phyloP scores from a whole-genome alignment of 1,139 yeast species.

The Blastobotrys apis region DNA sequence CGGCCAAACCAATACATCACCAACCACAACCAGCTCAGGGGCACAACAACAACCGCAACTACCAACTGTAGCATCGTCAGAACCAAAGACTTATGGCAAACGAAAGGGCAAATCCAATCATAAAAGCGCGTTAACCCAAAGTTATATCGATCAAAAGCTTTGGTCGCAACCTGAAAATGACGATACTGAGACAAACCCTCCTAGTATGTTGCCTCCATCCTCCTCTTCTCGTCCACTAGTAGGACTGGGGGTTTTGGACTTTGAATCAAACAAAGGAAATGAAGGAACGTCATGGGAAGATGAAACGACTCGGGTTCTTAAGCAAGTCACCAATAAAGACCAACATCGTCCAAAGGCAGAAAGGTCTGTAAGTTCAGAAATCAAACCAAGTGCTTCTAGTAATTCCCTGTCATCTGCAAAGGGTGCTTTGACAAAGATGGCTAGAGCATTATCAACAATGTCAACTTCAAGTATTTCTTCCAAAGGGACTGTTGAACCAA shows the following conservation, averaged over 20 bases:
- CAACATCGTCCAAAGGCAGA: too few relatives aligned
- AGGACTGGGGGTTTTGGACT: slow-evolving; percentile 23
- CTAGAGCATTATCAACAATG: slow-evolving; percentile 23
- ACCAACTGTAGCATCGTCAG: slow-evolving; percentile 5
- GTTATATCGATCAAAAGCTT: slow-evolving; percentile 23
- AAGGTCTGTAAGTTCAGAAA: not conserved
- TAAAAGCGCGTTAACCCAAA: slow-evolving; percentile 23
- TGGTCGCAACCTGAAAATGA: slow-evolving; percentile 22
- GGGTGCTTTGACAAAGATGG: slow-evolving; percentile 18
- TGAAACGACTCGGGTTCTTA: slow-evolving; percentile 23
- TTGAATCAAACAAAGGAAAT: slow-evolving; percentile 21
- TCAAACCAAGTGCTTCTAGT: slow-evolving; percentile 13
- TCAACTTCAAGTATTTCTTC: slow-evolving; percentile 20
- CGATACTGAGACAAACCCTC: not conserved
- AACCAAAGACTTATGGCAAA: slow-evolving; percentile 24
- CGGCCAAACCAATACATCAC: slow-evolving; percentile 1
- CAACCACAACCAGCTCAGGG: not conserved
- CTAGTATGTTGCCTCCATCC: not conserved
- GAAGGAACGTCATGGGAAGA: slow-evolving; percentile 21
- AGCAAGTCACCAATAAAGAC: slow-evolving; percentile 15
- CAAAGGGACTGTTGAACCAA: slow-evolving; percentile 23
- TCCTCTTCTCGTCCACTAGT: slow-evolving; percentile 15
- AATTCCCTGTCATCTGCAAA: slow-evolving; percentile 14
- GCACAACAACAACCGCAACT: not conserved
- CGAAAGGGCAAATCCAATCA: slow-evolving; percentile 17